Conservation (phyloP, 208 protist genomes). For the Crithidia thermophila region DNA sequence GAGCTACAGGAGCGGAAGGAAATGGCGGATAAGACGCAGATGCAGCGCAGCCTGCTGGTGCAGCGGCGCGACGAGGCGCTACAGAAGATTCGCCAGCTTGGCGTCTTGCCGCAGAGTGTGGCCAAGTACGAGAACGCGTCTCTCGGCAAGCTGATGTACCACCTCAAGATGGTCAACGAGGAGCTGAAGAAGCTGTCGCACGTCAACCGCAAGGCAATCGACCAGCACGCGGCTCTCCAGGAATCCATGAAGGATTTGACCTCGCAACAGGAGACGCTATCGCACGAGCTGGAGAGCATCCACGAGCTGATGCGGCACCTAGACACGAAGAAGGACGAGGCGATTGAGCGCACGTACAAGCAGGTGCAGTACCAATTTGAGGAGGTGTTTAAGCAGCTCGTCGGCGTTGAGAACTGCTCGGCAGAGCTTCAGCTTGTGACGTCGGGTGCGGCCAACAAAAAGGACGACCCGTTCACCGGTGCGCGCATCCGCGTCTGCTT, state of each 20-base stretch:
- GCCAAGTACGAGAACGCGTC: slow-evolving; percentile 38
- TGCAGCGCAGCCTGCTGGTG: slow-evolving; percentile 68
- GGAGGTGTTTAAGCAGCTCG: slow-evolving; percentile 97
- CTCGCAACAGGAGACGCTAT: slow-evolving; percentile 76
- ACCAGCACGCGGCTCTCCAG: slow-evolving; percentile 95
- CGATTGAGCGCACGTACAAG: slow-evolving; percentile 98
- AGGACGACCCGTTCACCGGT: slow-evolving; percentile 87
- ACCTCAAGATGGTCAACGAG: slow-evolving; percentile 78
- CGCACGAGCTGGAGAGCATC: slow-evolving; percentile 92
- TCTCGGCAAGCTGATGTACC: slow-evolving; percentile 80
- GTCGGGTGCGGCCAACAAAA: slow-evolving; percentile 16
- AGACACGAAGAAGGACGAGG: slow-evolving; percentile 97
- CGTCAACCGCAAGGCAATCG: slow-evolving; percentile 99
- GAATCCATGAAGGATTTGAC: slow-evolving; percentile 88
- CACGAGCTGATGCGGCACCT: slow-evolving; percentile 94
- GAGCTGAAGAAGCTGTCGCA: slow-evolving; percentile 92
- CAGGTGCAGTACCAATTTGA: slow-evolving; percentile 97
- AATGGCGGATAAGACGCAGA: slow-evolving; percentile 55
- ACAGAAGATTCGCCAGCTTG: slow-evolving; percentile 93
- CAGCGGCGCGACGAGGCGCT: slow-evolving; percentile 87
- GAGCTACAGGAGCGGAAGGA: slow-evolving; percentile 69
- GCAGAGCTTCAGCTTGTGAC: slow-evolving; percentile 84
- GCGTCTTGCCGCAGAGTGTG: slow-evolving; percentile 74
- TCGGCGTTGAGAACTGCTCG: slow-evolving; percentile 86
- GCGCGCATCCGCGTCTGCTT: slow-evolving; percentile 94